phyloP scores from a whole-genome alignment of 768 basidiomycete species.

The Suillus ampliporus region DNA sequence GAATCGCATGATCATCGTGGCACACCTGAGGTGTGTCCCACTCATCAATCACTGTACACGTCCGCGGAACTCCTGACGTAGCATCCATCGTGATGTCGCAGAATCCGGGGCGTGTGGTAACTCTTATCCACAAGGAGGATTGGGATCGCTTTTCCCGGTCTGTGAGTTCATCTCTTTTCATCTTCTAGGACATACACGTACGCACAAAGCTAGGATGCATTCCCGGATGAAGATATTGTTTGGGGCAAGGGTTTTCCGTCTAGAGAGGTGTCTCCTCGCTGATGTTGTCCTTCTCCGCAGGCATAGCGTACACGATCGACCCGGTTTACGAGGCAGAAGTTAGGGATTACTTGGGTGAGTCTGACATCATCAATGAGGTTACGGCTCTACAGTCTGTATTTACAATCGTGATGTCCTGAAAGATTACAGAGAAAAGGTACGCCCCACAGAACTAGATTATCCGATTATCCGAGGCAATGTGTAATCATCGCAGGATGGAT shows the following conservation, averaged over 20 bases:
- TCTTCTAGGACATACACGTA: background rate
- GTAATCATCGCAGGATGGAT: conserved; percentile 72
- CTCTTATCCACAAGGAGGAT: conserved; percentile 84
- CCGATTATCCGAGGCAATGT: background rate
- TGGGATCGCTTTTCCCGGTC: conserved; percentile 80
- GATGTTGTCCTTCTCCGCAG: conserved; percentile 40
- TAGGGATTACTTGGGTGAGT: conserved; percentile 79
- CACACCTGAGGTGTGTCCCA: conserved; percentile 69
- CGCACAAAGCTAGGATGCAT: conserved; percentile 29
- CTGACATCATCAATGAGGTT: background rate
- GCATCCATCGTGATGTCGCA: conserved; percentile 33
- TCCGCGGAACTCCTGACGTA: background rate
- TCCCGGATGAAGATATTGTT: conserved; percentile 37
- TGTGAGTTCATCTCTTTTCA: conserved; percentile 39
- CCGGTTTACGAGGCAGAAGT: conserved; percentile 76
- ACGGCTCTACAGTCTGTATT: background rate
- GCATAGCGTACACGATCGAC: conserved; percentile 89
- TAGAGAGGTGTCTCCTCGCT: background rate
- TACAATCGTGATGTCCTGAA: background rate
- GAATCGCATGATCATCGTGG: conserved; percentile 93
- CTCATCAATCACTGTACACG: background rate
- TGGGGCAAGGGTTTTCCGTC: conserved; percentile 64
- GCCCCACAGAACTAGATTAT: background rate
- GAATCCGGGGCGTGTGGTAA: conserved; percentile 90
- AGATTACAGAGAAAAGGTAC: conserved; percentile 89